phyloP scores from a whole-genome alignment of 1,284 basidiomycete genomes.

The Vanrija humicola region DNA sequence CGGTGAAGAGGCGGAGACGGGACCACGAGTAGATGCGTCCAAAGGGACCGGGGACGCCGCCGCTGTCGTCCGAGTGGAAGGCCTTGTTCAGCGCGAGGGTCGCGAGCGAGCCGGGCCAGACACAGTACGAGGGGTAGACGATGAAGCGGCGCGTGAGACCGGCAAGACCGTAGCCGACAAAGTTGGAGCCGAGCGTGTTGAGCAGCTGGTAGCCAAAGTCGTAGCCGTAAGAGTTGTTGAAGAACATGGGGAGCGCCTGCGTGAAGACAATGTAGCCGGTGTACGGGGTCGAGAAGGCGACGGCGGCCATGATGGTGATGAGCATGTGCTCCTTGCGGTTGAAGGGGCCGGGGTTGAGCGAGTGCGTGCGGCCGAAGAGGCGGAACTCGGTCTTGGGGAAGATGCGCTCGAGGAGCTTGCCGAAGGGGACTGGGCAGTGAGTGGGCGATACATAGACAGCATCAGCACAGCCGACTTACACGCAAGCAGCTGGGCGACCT shows the following conservation, averaged over 20 bases:
- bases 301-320: slow-evolving; percentile 49
- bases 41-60: slow-evolving; percentile 46
- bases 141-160: slow-evolving; percentile 53
- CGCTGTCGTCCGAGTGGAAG: slow-evolving; percentile 44
- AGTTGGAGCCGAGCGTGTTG: slow-evolving; percentile 50
- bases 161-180: slow-evolving; percentile 54
- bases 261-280: slow-evolving; percentile 43
- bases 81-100: slow-evolving; percentile 53
- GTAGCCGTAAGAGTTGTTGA: slow-evolving; percentile 39
- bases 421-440: slow-evolving; percentile 12
- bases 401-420: slow-evolving; percentile 12
- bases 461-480: not conserved
- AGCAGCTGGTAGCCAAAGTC: slow-evolving; percentile 49
- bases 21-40: slow-evolving; percentile 37
- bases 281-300: slow-evolving; percentile 45
- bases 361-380: slow-evolving; percentile 15
- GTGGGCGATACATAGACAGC: not conserved
- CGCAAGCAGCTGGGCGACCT: slow-evolving; percentile 24
- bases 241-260: slow-evolving; percentile 35
- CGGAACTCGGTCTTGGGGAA: slow-evolving; percentile 3
- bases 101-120: slow-evolving; percentile 51
- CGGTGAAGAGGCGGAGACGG: slow-evolving; percentile 44
- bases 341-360: slow-evolving; percentile 53
- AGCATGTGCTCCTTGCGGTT: slow-evolving; percentile 49
- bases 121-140: slow-evolving; percentile 51